Percentiles rank a stretch among this genome's conserved stretches.
These are phyloP conservation scores for Mucor plumbeus DNA, from an alignment of 371 early-diverging fungal genomes.

Conservation along the genomic window DNA sequence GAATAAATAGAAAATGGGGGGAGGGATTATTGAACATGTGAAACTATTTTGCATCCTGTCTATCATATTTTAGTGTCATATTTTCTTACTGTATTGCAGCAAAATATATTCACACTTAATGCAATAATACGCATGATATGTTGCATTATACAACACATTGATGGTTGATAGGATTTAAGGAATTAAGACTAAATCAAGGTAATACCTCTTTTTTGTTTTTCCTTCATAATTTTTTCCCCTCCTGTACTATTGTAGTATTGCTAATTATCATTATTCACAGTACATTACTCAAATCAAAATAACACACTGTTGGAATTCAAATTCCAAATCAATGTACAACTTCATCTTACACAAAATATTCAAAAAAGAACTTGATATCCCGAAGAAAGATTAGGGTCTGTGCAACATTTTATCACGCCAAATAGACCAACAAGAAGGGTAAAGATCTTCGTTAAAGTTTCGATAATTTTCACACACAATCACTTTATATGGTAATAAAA, in stretches of 20 bases:
- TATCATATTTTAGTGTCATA: not conserved
- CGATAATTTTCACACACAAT: conserved; percentile 3
- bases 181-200: too few relatives aligned
- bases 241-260: too few relatives aligned
- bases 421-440: not conserved
- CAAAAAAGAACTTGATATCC: not conserved
- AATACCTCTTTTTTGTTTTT: not conserved
- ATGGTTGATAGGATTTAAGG: not conserved
- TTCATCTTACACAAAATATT: not conserved
- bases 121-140: not conserved
- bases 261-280: too few relatives aligned
- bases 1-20: not conserved
- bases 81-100: too few relatives aligned
- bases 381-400: conserved; percentile 6
- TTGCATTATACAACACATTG: not conserved
- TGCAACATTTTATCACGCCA: not conserved
- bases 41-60: not conserved
- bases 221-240: too few relatives aligned
- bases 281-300: not conserved
- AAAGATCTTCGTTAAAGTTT: not conserved
- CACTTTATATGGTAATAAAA: not conserved
- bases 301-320: not conserved
- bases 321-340: not conserved
- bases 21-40: not conserved
- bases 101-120: not conserved